Percentiles rank a stretch among this genome's conserved stretches.
Evolutionary conservation across 2,329 filamentous ascomycete species (phyloP).

Genomic region (Cytospora chrysosperma): DNA sequence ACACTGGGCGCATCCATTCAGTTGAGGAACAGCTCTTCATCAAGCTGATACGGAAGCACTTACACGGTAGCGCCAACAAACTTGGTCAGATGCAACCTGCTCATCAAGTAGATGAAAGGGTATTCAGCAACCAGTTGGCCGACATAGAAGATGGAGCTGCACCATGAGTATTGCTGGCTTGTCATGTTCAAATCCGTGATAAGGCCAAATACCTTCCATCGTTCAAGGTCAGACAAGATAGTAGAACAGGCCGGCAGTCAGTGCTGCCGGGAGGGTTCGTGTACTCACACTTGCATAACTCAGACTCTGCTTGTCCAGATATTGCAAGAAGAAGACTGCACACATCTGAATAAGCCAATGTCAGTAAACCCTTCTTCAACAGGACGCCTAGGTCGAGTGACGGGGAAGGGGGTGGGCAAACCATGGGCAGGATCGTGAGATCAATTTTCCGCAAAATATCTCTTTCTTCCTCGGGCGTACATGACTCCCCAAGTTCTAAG

Average conservation of each 20-base stretch:
- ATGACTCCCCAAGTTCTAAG: conserved; percentile 25
- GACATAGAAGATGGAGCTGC: conserved; percentile 45
- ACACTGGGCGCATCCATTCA: conserved; percentile 41
- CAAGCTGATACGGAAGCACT: conserved; percentile 13
- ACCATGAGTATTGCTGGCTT: conserved; percentile 49
- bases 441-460: conserved; percentile 35
- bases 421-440: conserved; percentile 33
- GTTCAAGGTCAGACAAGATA: not conserved
- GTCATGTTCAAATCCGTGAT: conserved; percentile 45
- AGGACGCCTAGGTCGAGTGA: too few species aligned
- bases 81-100: conserved; percentile 46
- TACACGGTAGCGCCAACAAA: conserved; percentile 49
- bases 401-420: conserved; percentile 25
- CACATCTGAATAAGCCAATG: conserved; percentile 35
- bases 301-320: conserved; percentile 49
- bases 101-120: conserved; percentile 53
- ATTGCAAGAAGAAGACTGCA: conserved; percentile 43
- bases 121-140: conserved; percentile 47
- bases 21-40: not conserved
- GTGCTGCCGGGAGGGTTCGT: too few species aligned
- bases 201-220: conserved; percentile 41
- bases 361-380: not conserved
- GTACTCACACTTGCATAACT: conserved; percentile 42
- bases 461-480: conserved; percentile 34
- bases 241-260: too few species aligned